These are phyloP conservation scores for Alternaria triticimaculans DNA, from an alignment of 2,329 filamentous ascomycete species.

Conservation along the genomic window DNA sequence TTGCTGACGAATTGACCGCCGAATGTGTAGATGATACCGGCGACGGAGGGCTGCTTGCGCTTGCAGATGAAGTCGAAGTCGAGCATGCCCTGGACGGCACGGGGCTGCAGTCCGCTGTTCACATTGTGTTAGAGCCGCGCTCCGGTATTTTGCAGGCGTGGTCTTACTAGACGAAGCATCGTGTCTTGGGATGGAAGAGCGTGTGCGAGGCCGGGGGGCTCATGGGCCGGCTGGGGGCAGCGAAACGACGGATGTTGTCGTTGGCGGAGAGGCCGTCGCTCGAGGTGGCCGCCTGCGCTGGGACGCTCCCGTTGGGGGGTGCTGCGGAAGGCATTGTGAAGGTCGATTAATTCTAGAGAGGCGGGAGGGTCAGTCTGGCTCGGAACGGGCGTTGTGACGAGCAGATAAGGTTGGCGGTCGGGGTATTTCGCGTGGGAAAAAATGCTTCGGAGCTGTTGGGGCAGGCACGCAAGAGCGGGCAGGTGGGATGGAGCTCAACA, in stretches of 20 bases:
- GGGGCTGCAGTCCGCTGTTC: constrained; percentile 85
- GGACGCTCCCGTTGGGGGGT: constrained; percentile 42
- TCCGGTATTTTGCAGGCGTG: constrained; percentile 3
- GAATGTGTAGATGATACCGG: constrained; percentile 99
- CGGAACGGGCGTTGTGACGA: constrained; percentile 4
- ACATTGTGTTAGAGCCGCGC: constrained; percentile 27
- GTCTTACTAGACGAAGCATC: constrained; percentile 95
- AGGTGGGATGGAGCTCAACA: constrained; percentile 17
- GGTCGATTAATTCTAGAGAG: constrained; percentile 15
- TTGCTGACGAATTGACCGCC: constrained; percentile 99
- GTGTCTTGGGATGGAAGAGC: constrained; percentile 98
- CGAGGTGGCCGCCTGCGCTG: constrained; percentile 40
- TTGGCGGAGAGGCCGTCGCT: constrained; percentile 72
- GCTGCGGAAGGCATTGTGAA: constrained; percentile 55
- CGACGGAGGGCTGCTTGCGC: constrained; percentile 92
- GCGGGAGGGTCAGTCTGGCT: constrained; percentile 23
- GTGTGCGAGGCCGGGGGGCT: constrained; percentile 87
- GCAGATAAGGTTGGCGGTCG: constrained; percentile 30
- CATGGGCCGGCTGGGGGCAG: constrained; percentile 87
- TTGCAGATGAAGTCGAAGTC: constrained; percentile 99
- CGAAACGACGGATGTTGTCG: constrained; percentile 98
- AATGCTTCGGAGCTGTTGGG: constrained; percentile 25
- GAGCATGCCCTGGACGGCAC: constrained; percentile 71
- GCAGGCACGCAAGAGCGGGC: constrained; percentile 22
- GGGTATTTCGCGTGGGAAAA: constrained; percentile 31